A percentile compares a stretch with the other conserved stretches of the same genome.
Conservation (phyloP, 352 stramenopile species). For the Phytophthora lateralis region DNA sequence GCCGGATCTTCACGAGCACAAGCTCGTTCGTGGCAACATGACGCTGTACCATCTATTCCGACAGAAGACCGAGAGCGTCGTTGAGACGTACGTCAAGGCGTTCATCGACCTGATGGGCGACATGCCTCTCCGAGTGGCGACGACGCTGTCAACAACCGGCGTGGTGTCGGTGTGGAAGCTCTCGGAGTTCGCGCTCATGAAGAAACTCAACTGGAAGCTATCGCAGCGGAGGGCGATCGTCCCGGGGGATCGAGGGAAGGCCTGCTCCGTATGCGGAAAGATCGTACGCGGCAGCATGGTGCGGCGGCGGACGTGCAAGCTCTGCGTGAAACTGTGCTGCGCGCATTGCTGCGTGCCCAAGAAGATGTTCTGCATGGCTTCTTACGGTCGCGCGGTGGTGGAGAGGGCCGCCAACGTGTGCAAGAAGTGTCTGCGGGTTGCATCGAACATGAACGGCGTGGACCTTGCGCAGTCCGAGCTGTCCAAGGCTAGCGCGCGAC, state of each 20-base stretch:
- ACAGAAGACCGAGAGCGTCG: conserved; percentile 39
- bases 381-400: conserved; percentile 20
- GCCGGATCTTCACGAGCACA: conserved; percentile 40
- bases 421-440: conserved; percentile 27
- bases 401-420: conserved; percentile 33
- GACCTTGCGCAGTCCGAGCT: conserved; percentile 36
- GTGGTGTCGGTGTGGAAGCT: conserved; percentile 45
- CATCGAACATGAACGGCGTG: conserved; percentile 20
- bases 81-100: conserved; percentile 47
- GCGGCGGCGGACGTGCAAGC: conserved; percentile 34
- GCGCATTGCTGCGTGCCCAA: conserved; percentile 37
- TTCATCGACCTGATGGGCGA: conserved; percentile 45
- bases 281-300: conserved; percentile 25
- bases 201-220: conserved; percentile 41
- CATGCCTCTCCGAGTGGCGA: conserved; percentile 40
- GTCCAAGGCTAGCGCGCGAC: conserved; percentile 5
- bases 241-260: conserved; percentile 1
- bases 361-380: conserved; percentile 38
- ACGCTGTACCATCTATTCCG: conserved; percentile 58
- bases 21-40: conserved; percentile 58
- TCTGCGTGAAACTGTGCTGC: conserved; percentile 32
- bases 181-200: conserved; percentile 35
- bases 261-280: conserved; percentile 30
- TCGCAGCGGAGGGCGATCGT: conserved; percentile 17
- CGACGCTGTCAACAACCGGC: conserved; percentile 31